Conservation (phyloP, 768 basidiomycete genomes). For the Leucocoprinus leucothites region DNA sequence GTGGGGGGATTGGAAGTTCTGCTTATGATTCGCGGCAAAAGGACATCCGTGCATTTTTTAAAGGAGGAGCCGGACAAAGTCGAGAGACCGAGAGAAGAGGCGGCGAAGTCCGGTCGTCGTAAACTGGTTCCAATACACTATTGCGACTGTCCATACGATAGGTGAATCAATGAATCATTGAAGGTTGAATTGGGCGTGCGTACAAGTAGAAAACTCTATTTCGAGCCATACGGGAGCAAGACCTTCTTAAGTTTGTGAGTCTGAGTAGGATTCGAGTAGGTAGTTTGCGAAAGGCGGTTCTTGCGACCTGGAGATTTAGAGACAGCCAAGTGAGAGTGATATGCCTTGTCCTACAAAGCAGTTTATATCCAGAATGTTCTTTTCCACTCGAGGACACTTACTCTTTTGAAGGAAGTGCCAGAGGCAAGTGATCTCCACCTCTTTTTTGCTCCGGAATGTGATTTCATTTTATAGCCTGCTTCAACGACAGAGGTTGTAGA, state of each 20-base stretch:
- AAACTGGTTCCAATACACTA: background rate
- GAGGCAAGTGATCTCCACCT: slow-evolving; percentile 72
- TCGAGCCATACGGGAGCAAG: slow-evolving; percentile 64
- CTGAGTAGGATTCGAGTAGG: slow-evolving; percentile 65
- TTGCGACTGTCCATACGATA: background rate
- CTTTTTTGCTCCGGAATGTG: slow-evolving; percentile 80
- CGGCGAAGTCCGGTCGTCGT: background rate
- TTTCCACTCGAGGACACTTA: too few species aligned
- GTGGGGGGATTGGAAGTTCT: slow-evolving; percentile 69
- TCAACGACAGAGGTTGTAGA: slow-evolving; percentile 53
- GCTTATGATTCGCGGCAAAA: slow-evolving; percentile 74
- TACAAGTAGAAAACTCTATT: slow-evolving; percentile 15
- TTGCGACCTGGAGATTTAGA: slow-evolving; percentile 62
- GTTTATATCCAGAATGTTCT: too few species aligned
- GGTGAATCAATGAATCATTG: background rate
- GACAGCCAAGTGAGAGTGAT: slow-evolving; percentile 70
- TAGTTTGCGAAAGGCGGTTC: slow-evolving; percentile 62
- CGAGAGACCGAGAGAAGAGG: background rate
- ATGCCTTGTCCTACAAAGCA: slow-evolving; percentile 56
- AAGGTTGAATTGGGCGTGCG: background rate
- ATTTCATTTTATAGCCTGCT: slow-evolving; percentile 76
- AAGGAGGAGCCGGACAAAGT: slow-evolving; percentile 20
- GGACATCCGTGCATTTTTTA: slow-evolving; percentile 75
- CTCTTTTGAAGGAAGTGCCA: slow-evolving; percentile 69
- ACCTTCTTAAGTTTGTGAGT: slow-evolving; percentile 62